Conservation (phyloP, 2,329 filamentous ascomycete species). For the Fusarium hostae region DNA sequence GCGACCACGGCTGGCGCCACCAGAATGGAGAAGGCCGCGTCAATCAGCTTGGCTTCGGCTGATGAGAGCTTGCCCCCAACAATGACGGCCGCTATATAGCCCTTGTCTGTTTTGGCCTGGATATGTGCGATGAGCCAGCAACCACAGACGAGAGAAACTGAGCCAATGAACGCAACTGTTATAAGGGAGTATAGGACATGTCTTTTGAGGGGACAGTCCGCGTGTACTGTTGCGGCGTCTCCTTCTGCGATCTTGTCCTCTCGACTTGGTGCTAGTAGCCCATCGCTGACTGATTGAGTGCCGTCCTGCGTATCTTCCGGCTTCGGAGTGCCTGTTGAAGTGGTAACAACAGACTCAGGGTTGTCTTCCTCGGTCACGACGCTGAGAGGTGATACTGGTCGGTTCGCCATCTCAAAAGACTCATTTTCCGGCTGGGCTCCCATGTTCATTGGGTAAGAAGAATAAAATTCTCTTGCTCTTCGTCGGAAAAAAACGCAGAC, state of each 20-base stretch:
- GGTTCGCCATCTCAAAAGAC: background rate
- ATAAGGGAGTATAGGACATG: conserved; percentile 27
- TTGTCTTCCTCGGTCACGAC: background rate
- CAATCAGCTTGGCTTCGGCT: conserved; percentile 29
- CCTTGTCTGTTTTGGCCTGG: background rate
- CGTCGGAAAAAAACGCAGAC: background rate
- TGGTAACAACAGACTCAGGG: background rate
- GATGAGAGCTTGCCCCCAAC: conserved; percentile 15
- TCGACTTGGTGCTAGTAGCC: background rate
- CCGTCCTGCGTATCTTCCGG: background rate
- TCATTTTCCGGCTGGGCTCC: background rate
- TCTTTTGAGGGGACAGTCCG: conserved; percentile 5
- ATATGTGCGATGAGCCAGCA: conserved; percentile 24
- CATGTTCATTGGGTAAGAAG: background rate
- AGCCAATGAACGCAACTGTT: background rate
- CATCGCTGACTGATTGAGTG: background rate
- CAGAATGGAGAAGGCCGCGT: conserved; percentile 29
- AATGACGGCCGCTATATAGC: conserved; percentile 15
- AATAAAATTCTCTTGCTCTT: background rate
- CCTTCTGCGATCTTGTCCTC: background rate
- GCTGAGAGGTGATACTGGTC: background rate
- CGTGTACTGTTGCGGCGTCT: background rate
- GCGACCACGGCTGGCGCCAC: conserved; percentile 17
- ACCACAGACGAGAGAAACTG: background rate
- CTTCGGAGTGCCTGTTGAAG: background rate